phyloP scores from a whole-genome alignment of 805 yeast species.

The Priceomyces medius region DNA sequence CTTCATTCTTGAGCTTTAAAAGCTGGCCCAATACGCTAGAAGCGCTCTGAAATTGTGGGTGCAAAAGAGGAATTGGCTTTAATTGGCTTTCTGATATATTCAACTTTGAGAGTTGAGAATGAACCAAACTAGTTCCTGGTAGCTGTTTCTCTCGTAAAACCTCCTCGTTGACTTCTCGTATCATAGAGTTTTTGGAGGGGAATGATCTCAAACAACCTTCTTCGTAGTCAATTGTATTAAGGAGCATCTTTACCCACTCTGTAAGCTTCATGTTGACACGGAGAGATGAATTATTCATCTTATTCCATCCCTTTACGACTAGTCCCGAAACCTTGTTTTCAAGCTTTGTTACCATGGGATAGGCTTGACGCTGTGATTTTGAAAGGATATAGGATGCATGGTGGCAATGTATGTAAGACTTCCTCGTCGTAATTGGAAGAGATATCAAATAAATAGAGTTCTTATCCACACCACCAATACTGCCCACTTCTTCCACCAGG shows the following conservation, averaged over 20 bases:
- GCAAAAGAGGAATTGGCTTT: constrained; percentile 41
- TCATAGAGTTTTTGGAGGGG: constrained; percentile 64
- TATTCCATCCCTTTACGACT: constrained; percentile 62
- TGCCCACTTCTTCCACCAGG: background rate
- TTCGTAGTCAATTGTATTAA: constrained; percentile 72
- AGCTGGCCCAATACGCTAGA: constrained; percentile 39
- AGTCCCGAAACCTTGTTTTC: constrained; percentile 49
- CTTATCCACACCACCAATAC: constrained; percentile 11
- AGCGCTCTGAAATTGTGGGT: constrained; percentile 36
- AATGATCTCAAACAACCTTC: constrained; percentile 74
- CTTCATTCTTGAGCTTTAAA: constrained; percentile 38
- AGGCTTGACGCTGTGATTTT: constrained; percentile 22
- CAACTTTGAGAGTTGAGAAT: constrained; percentile 24
- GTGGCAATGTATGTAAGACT: constrained; percentile 68
- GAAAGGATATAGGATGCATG: constrained; percentile 38
- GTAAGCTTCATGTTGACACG: constrained; percentile 62
- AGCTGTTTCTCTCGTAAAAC: constrained; percentile 7
- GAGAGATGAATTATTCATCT: constrained; percentile 53
- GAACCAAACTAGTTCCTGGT: constrained; percentile 16
- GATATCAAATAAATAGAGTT: constrained; percentile 62
- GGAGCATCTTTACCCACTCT: constrained; percentile 45
- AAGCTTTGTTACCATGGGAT: constrained; percentile 36
- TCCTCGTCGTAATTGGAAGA: constrained; percentile 65
- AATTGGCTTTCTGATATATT: constrained; percentile 28
- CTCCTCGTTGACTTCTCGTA: constrained; percentile 45